Percentiles rank a stretch among this genome's conserved stretches.
These are phyloP conservation scores for Bertia moriformis DNA, from an alignment of 2,329 filamentous ascomycete species.

Conservation along the genomic window DNA sequence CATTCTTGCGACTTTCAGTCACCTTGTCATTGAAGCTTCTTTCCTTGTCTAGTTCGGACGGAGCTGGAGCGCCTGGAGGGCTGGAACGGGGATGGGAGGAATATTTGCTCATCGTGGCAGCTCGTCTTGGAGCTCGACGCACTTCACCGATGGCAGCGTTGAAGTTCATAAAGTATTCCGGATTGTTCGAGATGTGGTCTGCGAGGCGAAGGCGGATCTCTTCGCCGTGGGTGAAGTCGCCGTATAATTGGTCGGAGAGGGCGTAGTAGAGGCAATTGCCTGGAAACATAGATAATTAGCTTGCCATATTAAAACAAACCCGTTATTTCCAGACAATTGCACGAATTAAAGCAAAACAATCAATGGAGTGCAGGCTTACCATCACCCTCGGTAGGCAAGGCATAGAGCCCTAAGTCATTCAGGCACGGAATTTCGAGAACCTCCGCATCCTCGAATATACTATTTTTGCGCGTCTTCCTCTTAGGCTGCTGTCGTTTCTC, in stretches of 20 bases:
- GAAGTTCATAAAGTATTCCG: not conserved
- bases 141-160: not conserved
- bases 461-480: not conserved
- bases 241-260: not conserved
- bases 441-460: not conserved
- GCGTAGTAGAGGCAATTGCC: conserved; percentile 1
- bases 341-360: not conserved
- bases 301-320: not conserved
- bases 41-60: not conserved
- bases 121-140: not conserved
- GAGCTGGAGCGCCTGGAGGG: not conserved
- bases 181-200: not conserved
- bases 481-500: not conserved
- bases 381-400: not conserved
- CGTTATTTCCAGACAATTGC: not conserved
- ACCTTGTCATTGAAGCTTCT: not conserved
- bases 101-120: not conserved
- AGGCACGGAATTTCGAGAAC: not conserved
- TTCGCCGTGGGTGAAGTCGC: not conserved
- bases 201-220: not conserved
- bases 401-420: not conserved
- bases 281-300: not conserved
- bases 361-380: not conserved
- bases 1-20: not conserved
- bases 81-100: not conserved